Percentiles rank a stretch among this genome's conserved stretches.
These are phyloP conservation scores for Podila minutissima DNA, from an alignment of 192 early-diverging fungal genomes.

Conservation along the genomic window DNA sequence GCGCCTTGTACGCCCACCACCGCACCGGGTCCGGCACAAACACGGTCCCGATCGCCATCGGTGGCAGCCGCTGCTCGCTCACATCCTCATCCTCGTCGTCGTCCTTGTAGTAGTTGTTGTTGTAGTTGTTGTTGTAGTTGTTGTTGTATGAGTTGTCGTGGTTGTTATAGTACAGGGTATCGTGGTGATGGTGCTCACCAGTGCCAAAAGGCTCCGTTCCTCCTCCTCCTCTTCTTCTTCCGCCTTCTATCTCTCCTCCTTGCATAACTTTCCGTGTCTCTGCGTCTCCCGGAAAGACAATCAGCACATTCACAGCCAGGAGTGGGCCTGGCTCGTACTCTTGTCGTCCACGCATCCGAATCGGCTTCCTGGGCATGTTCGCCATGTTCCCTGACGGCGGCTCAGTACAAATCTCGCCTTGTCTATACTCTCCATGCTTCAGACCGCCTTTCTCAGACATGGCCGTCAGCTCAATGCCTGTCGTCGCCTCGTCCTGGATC, in stretches of 20 bases:
- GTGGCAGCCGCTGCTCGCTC: slow-evolving; percentile 22
- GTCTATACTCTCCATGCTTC: not conserved
- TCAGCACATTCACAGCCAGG: slow-evolving; percentile 36
- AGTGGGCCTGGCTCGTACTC: slow-evolving; percentile 43
- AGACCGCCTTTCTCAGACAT: not conserved
- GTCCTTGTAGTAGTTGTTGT: not conserved
- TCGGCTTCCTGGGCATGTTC: not conserved
- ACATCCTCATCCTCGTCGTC: not conserved
- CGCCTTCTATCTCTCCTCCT: not conserved
- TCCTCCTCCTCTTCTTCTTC: slow-evolving; percentile 1
- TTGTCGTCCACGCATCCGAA: slow-evolving; percentile 11
- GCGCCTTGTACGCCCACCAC: slow-evolving; percentile 50
- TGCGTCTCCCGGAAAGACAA: slow-evolving; percentile 44
- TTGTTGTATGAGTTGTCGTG: not conserved
- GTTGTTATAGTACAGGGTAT: slow-evolving; percentile 5
- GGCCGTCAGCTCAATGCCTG: not conserved
- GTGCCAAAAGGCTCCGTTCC: not conserved
- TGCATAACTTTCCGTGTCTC: slow-evolving; percentile 12
- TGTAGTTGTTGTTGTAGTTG: not conserved
- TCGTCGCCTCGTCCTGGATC: not conserved
- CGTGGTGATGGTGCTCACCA: not conserved
- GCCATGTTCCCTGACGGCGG: not conserved
- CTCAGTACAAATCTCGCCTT: not conserved
- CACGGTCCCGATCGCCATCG: slow-evolving; percentile 42
- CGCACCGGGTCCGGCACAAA: slow-evolving; percentile 44